A percentile compares a stretch with the other conserved stretches of the same genome.
phyloP scores from a whole-genome alignment of 768 basidiomycete species.

The Auricularia heimuer region DNA sequence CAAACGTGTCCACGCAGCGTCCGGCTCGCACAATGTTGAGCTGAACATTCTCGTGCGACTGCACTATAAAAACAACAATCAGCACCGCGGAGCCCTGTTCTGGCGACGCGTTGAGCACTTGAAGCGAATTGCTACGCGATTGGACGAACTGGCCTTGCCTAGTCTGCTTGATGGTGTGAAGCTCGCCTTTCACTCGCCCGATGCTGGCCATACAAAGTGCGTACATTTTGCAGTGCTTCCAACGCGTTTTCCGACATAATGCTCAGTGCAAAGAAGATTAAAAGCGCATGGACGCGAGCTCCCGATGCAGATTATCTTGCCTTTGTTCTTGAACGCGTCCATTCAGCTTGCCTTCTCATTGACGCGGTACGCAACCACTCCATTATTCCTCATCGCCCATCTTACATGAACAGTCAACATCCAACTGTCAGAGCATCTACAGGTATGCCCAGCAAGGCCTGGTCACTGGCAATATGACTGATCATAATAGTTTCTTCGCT shows the following conservation, averaged over 20 bases:
- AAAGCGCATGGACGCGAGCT: constrained; percentile 53
- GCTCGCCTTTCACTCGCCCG: background rate
- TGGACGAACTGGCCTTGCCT: background rate
- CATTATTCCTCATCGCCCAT: background rate
- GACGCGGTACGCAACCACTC: constrained; percentile 30
- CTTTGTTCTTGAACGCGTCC: constrained; percentile 27
- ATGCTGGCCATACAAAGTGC: background rate
- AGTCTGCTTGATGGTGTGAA: background rate
- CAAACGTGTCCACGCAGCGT: background rate
- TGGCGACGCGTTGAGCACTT: constrained; percentile 59
- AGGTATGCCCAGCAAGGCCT: constrained; percentile 28
- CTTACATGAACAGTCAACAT: constrained; percentile 30
- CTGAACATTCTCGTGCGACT: constrained; percentile 52
- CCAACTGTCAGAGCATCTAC: constrained; percentile 41
- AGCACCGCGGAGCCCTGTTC: constrained; percentile 59
- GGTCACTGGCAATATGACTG: background rate
- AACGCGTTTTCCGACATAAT: background rate
- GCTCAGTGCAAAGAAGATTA: constrained; percentile 40
- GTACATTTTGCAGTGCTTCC: background rate
- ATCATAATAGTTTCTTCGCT: background rate
- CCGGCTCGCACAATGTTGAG: constrained; percentile 23
- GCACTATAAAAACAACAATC: constrained; percentile 74
- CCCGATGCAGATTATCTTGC: constrained; percentile 33
- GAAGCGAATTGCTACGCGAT: constrained; percentile 38
- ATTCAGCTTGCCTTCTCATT: constrained; percentile 29